Conservation (phyloP, 495 filamentous ascomycete species). For the Apiosordaria backusii region DNA sequence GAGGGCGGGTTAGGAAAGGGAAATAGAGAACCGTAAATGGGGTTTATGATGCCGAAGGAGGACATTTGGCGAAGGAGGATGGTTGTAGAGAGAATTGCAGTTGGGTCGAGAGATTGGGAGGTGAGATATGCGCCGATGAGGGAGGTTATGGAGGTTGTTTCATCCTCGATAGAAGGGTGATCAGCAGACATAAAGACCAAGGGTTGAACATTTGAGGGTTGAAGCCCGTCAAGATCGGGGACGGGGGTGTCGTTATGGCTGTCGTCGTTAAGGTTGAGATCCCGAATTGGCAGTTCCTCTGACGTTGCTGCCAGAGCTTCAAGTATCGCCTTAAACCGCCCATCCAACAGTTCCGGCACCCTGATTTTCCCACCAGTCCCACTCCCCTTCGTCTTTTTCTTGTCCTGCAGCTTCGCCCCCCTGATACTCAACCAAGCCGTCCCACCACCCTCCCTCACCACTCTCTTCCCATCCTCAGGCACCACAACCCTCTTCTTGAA, state of each 20-base stretch:
- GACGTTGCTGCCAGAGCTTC: constrained; percentile 11
- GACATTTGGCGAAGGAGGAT: constrained; percentile 77
- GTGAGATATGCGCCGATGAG: constrained; percentile 34
- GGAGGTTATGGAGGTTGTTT: constrained; percentile 33
- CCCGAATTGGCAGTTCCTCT: background rate
- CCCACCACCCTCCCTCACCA: constrained; percentile 66
- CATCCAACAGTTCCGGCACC: constrained; percentile 46
- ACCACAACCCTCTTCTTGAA: constrained; percentile 72
- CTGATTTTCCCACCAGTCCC: constrained; percentile 33
- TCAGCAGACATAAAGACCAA: constrained; percentile 19
- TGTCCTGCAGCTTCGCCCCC: constrained; percentile 54
- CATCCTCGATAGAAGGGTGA: constrained; percentile 30
- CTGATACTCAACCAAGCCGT: constrained; percentile 60
- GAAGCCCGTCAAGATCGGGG: background rate
- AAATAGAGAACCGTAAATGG: constrained; percentile 67
- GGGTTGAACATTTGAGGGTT: constrained; percentile 18
- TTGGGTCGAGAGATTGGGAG: constrained; percentile 31
- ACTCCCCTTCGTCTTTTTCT: constrained; percentile 25
- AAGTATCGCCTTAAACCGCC: constrained; percentile 39
- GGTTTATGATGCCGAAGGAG: constrained; percentile 71
- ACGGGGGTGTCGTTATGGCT: background rate
- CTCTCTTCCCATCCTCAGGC: constrained; percentile 46
- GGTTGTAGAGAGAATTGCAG: constrained; percentile 67
- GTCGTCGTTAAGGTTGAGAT: background rate
- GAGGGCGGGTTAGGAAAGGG: constrained; percentile 73